Conservation (phyloP, 2,329 filamentous ascomycete species). For the Pestalotiopsis sp. region DNA sequence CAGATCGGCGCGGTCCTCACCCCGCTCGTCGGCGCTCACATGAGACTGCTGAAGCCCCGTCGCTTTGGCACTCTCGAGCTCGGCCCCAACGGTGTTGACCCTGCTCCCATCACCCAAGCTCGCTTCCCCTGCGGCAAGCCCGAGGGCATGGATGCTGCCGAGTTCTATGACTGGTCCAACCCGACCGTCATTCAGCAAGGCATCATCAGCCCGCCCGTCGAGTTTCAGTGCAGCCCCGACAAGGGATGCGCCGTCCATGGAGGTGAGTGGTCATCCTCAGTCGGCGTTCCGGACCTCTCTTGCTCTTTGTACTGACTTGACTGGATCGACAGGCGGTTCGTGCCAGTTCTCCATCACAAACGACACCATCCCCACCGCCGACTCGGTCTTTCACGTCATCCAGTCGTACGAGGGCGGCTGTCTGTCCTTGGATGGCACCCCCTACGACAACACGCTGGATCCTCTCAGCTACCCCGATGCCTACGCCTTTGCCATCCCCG, state of each 20-base stretch:
- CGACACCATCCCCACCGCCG: constrained; percentile 47
- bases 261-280: neutral
- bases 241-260: neutral
- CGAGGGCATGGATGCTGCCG: neutral
- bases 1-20: neutral
- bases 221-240: neutral
- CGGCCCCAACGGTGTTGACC: too few species aligned
- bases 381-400: constrained; percentile 69
- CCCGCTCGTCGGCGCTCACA: neutral
- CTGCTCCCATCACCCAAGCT: neutral
- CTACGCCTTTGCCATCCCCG: neutral
- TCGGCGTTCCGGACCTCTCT: neutral
- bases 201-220: neutral
- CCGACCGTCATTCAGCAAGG: neutral
- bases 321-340: constrained; percentile 56
- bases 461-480: constrained; percentile 22
- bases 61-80: neutral
- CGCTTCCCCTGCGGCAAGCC: neutral
- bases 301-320: neutral
- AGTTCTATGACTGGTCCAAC: neutral
- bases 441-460: constrained; percentile 47
- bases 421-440: constrained; percentile 51
- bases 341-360: constrained; percentile 74
- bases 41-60: neutral
- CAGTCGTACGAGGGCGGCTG: constrained; percentile 72